A percentile compares a stretch with the other conserved stretches of the same genome.
Evolutionary conservation across 2,329 filamentous ascomycete species (phyloP).

Genomic region (Penicillium sclerotiorum): DNA sequence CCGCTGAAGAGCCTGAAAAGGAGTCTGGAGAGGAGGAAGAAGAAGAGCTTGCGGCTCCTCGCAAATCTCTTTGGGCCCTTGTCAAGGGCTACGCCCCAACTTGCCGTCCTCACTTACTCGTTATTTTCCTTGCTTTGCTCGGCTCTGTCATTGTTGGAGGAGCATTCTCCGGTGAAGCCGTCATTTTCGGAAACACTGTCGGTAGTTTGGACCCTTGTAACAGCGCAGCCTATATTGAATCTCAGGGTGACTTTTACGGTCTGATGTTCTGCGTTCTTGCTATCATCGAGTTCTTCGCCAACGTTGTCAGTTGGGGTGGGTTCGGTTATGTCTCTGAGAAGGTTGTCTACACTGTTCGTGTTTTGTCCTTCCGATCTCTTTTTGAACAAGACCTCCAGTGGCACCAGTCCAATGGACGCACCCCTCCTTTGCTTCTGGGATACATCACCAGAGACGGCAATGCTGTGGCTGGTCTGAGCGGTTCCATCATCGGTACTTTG

Average conservation of each 20-base stretch:
- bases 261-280: slow-evolving; percentile 64
- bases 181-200: slow-evolving; percentile 64
- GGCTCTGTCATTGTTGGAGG: slow-evolving; percentile 58
- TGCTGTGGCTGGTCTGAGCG: slow-evolving; percentile 68
- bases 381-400: slow-evolving; percentile 69
- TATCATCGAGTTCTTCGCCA: slow-evolving; percentile 62
- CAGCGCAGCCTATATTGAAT: slow-evolving; percentile 50
- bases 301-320: slow-evolving; percentile 60
- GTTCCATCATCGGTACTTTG: slow-evolving; percentile 69
- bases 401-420: slow-evolving; percentile 68
- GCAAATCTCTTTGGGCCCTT: slow-evolving; percentile 32
- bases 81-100: slow-evolving; percentile 31
- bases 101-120: slow-evolving; percentile 44
- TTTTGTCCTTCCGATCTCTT: slow-evolving; percentile 66
- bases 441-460: slow-evolving; percentile 71
- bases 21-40: slow-evolving; percentile 25
- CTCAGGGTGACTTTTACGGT: slow-evolving; percentile 56
- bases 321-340: slow-evolving; percentile 66
- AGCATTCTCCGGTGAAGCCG: slow-evolving; percentile 59
- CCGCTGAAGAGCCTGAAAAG: slow-evolving; percentile 19
- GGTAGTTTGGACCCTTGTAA: slow-evolving; percentile 60
- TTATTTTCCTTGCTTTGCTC: slow-evolving; percentile 53
- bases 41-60: slow-evolving; percentile 29
- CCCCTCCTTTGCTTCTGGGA: slow-evolving; percentile 63
- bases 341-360: slow-evolving; percentile 64